These are phyloP conservation scores for Capsicum pubescens DNA, from an alignment of 257 asterid species.

Conservation along the genomic window DNA sequence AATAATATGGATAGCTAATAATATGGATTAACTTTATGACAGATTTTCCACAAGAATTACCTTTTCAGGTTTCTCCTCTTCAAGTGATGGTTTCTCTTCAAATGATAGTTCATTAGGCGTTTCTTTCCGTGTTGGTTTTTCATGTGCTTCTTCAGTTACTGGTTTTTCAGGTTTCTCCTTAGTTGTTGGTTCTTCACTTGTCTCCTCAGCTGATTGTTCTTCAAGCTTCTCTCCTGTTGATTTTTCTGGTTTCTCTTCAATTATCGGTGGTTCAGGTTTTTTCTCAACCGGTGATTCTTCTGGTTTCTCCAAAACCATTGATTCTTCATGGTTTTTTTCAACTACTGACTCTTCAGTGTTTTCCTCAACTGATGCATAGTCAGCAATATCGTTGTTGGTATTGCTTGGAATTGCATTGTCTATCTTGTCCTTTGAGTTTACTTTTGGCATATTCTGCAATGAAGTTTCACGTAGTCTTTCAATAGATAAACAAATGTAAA, in stretches of 20 bases:
- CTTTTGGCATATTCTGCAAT: background rate
- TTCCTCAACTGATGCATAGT: slow-evolving; percentile 6
- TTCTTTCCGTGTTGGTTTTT: background rate
- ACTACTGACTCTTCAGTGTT: background rate
- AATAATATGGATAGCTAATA: background rate
- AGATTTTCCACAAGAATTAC: background rate
- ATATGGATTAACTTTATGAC: background rate
- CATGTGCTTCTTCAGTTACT: background rate
- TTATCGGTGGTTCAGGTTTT: background rate
- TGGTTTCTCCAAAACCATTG: background rate
- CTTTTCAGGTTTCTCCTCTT: background rate
- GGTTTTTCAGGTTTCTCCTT: background rate
- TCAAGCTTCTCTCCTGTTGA: background rate
- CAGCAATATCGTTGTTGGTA: slow-evolving; percentile 3
- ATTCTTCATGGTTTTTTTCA: background rate
- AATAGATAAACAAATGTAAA: background rate
- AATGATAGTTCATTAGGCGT: background rate
- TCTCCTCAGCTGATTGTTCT: background rate
- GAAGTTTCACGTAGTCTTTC: background rate
- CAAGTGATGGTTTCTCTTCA: background rate
- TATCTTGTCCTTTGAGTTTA: slow-evolving; percentile 2
- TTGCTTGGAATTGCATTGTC: background rate
- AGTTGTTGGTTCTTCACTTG: background rate
- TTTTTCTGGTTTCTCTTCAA: background rate
- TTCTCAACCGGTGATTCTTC: background rate